A percentile compares a stretch with the other conserved stretches of the same genome.
Evolutionary conservation across 2,329 filamentous ascomycete genomes (phyloP).

Genomic region (Purpureocillium lavendulum): DNA sequence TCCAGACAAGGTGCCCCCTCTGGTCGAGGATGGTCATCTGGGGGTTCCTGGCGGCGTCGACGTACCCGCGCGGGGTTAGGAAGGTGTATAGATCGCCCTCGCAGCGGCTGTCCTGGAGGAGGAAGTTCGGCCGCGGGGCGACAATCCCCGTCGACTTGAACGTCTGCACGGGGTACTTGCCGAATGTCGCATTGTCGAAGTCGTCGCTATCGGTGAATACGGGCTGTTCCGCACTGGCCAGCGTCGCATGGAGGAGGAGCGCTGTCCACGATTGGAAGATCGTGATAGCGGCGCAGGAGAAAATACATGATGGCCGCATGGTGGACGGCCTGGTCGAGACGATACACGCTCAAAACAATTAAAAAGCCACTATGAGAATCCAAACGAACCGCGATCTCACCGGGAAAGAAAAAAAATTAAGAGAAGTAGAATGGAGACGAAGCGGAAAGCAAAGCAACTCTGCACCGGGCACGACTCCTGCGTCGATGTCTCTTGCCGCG

Average conservation of each 20-base stretch:
- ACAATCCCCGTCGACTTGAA: slow-evolving; percentile 4
- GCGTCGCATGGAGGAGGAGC: not conserved
- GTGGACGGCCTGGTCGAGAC: too few relatives aligned
- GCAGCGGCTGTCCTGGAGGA: slow-evolving; percentile 19
- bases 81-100: slow-evolving; percentile 21
- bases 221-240: slow-evolving; percentile 2
- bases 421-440: too few relatives aligned
- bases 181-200: slow-evolving; percentile 15
- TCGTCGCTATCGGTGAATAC: slow-evolving; percentile 5
- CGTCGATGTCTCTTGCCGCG: too few relatives aligned
- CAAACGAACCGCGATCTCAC: too few relatives aligned
- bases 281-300: slow-evolving; percentile 2
- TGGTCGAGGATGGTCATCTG: slow-evolving; percentile 32
- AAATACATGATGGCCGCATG: too few relatives aligned
- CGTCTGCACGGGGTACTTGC: slow-evolving; percentile 15
- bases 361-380: too few relatives aligned
- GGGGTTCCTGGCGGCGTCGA: slow-evolving; percentile 17
- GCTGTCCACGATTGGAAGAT: not conserved
- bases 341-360: too few relatives aligned
- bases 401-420: too few relatives aligned
- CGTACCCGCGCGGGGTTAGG: slow-evolving; percentile 20
- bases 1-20: slow-evolving; percentile 30
- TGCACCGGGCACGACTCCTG: too few relatives aligned
- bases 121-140: slow-evolving; percentile 20
- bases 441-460: too few relatives aligned